Percentiles rank a stretch among this genome's conserved stretches.
Evolutionary conservation across 148 eudicot species (phyloP).

Genomic region (Cornus controversa): DNA sequence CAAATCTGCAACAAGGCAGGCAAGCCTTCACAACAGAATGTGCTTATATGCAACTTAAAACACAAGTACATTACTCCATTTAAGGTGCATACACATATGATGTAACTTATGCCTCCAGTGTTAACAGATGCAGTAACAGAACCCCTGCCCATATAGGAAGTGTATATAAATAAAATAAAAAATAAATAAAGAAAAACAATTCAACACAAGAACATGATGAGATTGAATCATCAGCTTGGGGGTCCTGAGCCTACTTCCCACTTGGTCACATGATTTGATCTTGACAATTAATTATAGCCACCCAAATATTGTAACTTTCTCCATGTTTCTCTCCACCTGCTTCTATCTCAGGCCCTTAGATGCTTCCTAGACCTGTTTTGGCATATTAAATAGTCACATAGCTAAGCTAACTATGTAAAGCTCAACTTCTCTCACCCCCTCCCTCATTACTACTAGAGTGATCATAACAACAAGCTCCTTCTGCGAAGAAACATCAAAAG

Average conservation of each 20-base stretch:
- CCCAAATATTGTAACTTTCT: conserved; percentile 46
- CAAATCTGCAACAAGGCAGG: neutral
- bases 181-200: neutral
- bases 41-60: neutral
- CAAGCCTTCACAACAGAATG: neutral
- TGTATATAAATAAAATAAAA: too few species aligned
- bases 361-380: conserved; percentile 5
- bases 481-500: conserved; percentile 10
- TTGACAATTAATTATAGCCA: conserved; percentile 23
- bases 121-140: neutral
- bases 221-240: conserved; percentile 25
- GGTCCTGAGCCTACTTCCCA: conserved; percentile 28
- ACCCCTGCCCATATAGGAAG: neutral
- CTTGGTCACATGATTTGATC: conserved; percentile 24
- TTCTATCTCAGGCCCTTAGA: conserved; percentile 24
- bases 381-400: conserved; percentile 5
- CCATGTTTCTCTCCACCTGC: conserved; percentile 38
- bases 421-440: conserved; percentile 22
- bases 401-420: conserved; percentile 13
- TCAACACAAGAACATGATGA: neutral
- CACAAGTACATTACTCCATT: neutral
- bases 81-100: neutral
- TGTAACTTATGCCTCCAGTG: neutral
- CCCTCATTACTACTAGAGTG: conserved; percentile 20
- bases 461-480: conserved; percentile 24